Percentiles rank a stretch among this genome's conserved stretches.
These are phyloP conservation scores for Plantago ovata DNA, from an alignment of 257 asterid genomes.

Conservation along the genomic window DNA sequence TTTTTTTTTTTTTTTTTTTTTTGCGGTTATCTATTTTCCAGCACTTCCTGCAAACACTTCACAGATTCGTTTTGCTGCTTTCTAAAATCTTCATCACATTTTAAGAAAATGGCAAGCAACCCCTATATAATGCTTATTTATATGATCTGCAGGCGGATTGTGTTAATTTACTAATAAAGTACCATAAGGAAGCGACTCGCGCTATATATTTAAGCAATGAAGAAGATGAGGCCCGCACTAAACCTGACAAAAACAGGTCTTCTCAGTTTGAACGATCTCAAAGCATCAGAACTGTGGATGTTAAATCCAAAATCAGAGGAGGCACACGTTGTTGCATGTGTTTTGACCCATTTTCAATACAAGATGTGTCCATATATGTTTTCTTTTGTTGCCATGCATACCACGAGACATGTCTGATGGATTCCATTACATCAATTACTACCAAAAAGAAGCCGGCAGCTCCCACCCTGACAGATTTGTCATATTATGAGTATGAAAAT, in stretches of 20 bases:
- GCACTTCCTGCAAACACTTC: too few relatives aligned
- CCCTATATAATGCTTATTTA: background rate
- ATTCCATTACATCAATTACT: slow-evolving; percentile 53
- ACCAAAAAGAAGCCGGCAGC: slow-evolving; percentile 46
- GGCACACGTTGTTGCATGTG: slow-evolving; percentile 95
- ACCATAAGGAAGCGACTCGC: slow-evolving; percentile 86
- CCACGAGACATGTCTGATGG: slow-evolving; percentile 77
- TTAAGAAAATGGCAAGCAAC: background rate
- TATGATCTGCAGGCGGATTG: slow-evolving; percentile 70
- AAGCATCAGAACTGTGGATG: slow-evolving; percentile 52
- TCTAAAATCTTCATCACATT: background rate
- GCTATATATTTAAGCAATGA: slow-evolving; percentile 78
- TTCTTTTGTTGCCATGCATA: slow-evolving; percentile 98
- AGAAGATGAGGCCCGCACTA: slow-evolving; percentile 53
- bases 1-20: too few relatives aligned
- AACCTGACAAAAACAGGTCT: slow-evolving; percentile 37
- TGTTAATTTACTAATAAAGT: slow-evolving; percentile 78
- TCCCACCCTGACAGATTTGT: slow-evolving; percentile 31
- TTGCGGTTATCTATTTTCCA: too few relatives aligned
- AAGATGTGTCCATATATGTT: slow-evolving; percentile 49
- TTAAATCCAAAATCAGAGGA: slow-evolving; percentile 76
- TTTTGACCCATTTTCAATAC: slow-evolving; percentile 83
- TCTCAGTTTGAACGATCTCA: slow-evolving; percentile 43
- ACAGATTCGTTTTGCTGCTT: background rate
- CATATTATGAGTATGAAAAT: slow-evolving; percentile 46